These are phyloP conservation scores for Komagataella mondaviorum DNA, from an alignment of 805 yeast species.

Conservation along the genomic window DNA sequence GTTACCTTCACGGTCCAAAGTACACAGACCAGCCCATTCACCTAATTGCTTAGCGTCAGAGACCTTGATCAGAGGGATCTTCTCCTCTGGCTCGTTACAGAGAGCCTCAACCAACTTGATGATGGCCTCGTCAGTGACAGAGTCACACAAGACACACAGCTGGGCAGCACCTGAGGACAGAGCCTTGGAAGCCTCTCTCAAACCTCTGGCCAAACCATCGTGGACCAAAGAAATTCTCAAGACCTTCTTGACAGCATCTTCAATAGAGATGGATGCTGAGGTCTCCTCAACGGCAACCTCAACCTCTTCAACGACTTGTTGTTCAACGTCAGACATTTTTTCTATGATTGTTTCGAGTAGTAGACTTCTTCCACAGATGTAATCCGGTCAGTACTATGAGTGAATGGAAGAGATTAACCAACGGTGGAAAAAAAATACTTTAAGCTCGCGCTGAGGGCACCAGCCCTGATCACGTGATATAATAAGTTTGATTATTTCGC, in stretches of 20 bases:
- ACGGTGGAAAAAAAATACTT: background rate
- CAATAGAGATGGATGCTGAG: slow-evolving; percentile 84
- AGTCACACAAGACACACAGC: slow-evolving; percentile 93
- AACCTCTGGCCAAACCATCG: slow-evolving; percentile 99
- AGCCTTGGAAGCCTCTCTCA: slow-evolving; percentile 99
- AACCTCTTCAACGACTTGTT: slow-evolving; percentile 62
- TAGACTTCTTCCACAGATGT: slow-evolving; percentile 26
- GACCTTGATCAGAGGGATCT: slow-evolving; percentile 97
- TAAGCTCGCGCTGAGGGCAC: background rate
- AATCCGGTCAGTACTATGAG: slow-evolving; percentile 25
- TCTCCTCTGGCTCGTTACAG: slow-evolving; percentile 93
- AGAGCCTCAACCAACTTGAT: slow-evolving; percentile 97
- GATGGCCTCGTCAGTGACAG: slow-evolving; percentile 96
- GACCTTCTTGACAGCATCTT: slow-evolving; percentile 97
- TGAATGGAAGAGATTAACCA: background rate
- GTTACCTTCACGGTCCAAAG: slow-evolving; percentile 99
- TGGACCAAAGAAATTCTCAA: slow-evolving; percentile 95
- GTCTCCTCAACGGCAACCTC: slow-evolving; percentile 69
- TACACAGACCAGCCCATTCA: slow-evolving; percentile 99
- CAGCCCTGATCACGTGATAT: background rate
- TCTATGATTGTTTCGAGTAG: slow-evolving; percentile 2
- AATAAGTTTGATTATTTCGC: background rate
- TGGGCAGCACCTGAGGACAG: slow-evolving; percentile 95
- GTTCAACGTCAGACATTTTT: slow-evolving; percentile 83
- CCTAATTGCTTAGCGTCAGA: slow-evolving; percentile 99